Base-by-base conservation (phyloP, 2,329 filamentous ascomycete species). In the Sarocladium strictum region DNA sequence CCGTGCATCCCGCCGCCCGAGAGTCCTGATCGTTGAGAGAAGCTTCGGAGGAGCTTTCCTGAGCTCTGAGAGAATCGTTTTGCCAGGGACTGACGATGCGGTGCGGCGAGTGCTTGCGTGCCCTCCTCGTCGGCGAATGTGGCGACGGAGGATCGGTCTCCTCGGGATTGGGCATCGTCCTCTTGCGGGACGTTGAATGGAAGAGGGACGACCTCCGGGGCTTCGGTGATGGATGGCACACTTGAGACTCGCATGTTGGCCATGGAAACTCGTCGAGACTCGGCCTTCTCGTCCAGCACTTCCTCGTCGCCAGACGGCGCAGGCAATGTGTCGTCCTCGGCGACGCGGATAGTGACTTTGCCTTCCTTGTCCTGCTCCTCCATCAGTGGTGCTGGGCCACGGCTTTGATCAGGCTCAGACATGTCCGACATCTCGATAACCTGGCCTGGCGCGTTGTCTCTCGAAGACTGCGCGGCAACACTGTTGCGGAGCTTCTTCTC, bases 61-160 rank as follows among this genome's bases (percentile, higher is more conserved):
- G 65, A 62, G 53, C 60, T 57, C 51, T 70, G 71, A 2, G 77
- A 79, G 6, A 79, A 53, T 40, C 76, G 73, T 51, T 77, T 76
- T 3, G 73, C 75, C 17, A 76, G 58, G 3, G 76, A 75, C 14
- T 64, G 62, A 21, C 69, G 67, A 53, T 33, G 65, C 69, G 60
- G 57, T 57, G 55, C 43, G 59, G 50, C 54, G 60, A 47, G 58
- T 65, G 41, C 53, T 57, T 11, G 35, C 10, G 54, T 53, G 21
- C 68, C 63, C n/a, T 77, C 76, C 11, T 77, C 76, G 26, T 84
- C 85, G 15, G 86, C 85, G 62, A 86, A 78, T 0, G 87, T 87
- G 2, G 86, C 89, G 19, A 89, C 75, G 1, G 88, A 89, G 2
- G 86, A 90, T 26, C 77, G 71, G 19, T 79, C 76, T 15, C 76